Evolutionary conservation across 306 rosid species (phyloP).

Genomic region (Cicer cuneatum): DNA sequence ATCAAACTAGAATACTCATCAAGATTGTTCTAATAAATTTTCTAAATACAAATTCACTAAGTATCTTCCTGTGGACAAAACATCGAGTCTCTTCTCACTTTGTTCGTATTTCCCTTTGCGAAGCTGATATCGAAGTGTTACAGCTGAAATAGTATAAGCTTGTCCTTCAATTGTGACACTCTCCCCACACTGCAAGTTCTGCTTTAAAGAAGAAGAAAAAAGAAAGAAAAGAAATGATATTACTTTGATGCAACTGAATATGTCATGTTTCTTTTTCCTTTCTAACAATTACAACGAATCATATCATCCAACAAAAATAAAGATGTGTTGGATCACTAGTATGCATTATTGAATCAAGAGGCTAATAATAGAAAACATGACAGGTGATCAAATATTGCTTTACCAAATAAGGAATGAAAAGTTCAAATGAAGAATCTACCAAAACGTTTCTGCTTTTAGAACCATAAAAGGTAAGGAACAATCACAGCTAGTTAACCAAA

Average conservation of each 20-base stretch:
- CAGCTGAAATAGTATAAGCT: slow-evolving; percentile 82
- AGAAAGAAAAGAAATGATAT: neutral
- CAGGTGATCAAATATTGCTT: slow-evolving; percentile 50
- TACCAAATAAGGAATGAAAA: slow-evolving; percentile 29
- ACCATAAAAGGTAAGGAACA: slow-evolving; percentile 31
- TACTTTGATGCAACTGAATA: slow-evolving; percentile 35
- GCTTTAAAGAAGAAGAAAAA: slow-evolving; percentile 6
- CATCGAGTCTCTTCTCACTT: slow-evolving; percentile 89
- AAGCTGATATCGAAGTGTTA: slow-evolving; percentile 87
- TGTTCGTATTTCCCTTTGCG: slow-evolving; percentile 96
- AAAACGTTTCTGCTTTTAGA: slow-evolving; percentile 40
- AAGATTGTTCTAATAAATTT: slow-evolving; percentile 80
- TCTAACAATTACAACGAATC: slow-evolving; percentile 50
- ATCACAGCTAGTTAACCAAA: slow-evolving; percentile 42
- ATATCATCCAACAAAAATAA: slow-evolving; percentile 1
- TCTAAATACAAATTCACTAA: slow-evolving; percentile 79
- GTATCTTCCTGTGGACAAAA: slow-evolving; percentile 92
- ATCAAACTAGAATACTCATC: slow-evolving; percentile 43
- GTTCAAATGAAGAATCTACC: slow-evolving; percentile 42
- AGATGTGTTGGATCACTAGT: slow-evolving; percentile 49
- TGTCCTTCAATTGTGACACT: slow-evolving; percentile 69
- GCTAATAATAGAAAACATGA: slow-evolving; percentile 44
- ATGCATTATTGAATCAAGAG: slow-evolving; percentile 49
- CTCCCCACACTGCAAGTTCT: slow-evolving; percentile 57
- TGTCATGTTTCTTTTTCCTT: slow-evolving; percentile 45